Percentiles rank a stretch among this genome's conserved stretches.
phyloP scores from a whole-genome alignment of 202 grass and related monocot genomes.

The Alloteropsis angusta region DNA sequence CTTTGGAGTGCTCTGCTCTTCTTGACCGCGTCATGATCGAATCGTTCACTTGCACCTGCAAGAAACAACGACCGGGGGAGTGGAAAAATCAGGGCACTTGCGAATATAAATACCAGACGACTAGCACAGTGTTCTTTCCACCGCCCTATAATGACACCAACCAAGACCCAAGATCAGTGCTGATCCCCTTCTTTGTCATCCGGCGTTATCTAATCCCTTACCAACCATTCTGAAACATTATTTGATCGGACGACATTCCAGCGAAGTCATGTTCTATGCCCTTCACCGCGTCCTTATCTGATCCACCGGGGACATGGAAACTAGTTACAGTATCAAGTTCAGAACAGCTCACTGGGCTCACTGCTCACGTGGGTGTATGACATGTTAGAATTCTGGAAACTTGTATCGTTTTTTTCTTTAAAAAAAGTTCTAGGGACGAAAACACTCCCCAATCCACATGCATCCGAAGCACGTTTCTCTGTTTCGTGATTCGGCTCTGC shows the following conservation, averaged over 20 bases:
- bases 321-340: not conserved
- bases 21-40: not conserved
- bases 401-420: not conserved
- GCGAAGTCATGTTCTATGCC: not conserved
- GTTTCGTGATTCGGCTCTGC: no score
- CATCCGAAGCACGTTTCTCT: no score
- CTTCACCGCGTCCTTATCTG: not conserved
- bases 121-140: not conserved
- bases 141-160: not conserved
- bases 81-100: not conserved
- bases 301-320: not conserved
- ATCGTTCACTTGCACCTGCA: not conserved
- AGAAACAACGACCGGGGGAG: not conserved
- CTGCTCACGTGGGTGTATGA: not conserved
- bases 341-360: not conserved
- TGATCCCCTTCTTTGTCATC: not conserved
- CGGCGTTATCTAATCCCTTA: not conserved
- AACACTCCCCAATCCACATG: no score
- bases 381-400: not conserved
- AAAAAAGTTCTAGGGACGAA: no score
- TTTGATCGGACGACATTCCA: not conserved
- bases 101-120: not conserved
- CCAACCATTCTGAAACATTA: not conserved
- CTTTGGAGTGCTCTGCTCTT: not conserved
- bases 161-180: not conserved